Evolutionary conservation across 1,139 yeast genomes (phyloP).

Genomic region (Candida freyschussii): DNA sequence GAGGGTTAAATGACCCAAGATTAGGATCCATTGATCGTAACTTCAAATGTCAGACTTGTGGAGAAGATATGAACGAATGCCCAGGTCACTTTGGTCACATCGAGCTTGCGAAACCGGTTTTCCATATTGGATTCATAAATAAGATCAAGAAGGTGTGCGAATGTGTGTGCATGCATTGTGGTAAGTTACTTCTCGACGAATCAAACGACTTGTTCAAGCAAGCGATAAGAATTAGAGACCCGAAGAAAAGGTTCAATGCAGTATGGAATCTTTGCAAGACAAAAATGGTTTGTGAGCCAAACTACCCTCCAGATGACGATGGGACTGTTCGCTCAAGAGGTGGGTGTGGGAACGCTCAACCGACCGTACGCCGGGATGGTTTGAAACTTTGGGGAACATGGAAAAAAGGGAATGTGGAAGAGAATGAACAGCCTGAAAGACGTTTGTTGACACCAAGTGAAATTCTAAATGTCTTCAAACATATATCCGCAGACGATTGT

Average conservation of each 20-base stretch:
- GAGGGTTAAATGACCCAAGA: constrained; percentile 95
- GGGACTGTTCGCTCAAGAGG: constrained; percentile 65
- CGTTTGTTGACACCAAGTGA: constrained; percentile 85
- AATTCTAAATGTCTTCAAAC: constrained; percentile 86
- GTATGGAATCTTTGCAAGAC: constrained; percentile 92
- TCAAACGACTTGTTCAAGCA: constrained; percentile 81
- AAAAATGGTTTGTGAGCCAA: constrained; percentile 94
- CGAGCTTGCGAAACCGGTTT: constrained; percentile 96
- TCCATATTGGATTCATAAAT: constrained; percentile 92
- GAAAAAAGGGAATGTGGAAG: constrained; percentile 80
- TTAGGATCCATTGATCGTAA: constrained; percentile 96
- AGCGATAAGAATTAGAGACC: constrained; percentile 85
- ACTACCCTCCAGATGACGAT: constrained; percentile 63
- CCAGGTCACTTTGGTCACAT: constrained; percentile 99
- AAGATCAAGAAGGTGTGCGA: constrained; percentile 94
- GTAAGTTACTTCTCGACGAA: constrained; percentile 86
- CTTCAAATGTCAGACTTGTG: constrained; percentile 97
- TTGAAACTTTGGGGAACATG: constrained; percentile 95
- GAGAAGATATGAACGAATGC: constrained; percentile 98
- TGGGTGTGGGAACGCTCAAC: constrained; percentile 98
- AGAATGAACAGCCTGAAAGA: constrained; percentile 88
- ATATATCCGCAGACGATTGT: constrained; percentile 82
- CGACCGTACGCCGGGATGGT: constrained; percentile 94
- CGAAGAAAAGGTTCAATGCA: constrained; percentile 93
- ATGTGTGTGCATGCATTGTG: constrained; percentile 98